These are phyloP conservation scores for Stemphylium beticola DNA, from an alignment of 2,329 filamentous ascomycete genomes.

Conservation along the genomic window DNA sequence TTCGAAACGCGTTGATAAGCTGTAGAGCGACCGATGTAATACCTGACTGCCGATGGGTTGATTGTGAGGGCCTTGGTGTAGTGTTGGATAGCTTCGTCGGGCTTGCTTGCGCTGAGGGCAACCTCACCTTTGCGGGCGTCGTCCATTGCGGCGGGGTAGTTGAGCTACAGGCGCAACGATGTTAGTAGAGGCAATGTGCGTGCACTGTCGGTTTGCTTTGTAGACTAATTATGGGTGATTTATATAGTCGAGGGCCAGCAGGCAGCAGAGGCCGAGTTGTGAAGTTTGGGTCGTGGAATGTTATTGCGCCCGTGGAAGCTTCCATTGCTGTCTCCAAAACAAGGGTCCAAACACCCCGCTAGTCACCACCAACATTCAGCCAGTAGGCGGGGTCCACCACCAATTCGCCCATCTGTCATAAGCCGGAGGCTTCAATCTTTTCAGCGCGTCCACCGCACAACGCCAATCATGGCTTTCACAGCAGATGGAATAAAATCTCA, in stretches of 20 bases:
- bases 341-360: conserved; percentile 8
- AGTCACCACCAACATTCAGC: not conserved
- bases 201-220: not conserved
- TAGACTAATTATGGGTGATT: not conserved
- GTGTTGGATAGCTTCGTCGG: conserved; percentile 67
- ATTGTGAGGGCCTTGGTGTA: conserved; percentile 71
- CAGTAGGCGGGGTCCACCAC: not conserved
- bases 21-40: conserved; percentile 82
- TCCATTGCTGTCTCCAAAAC: conserved; percentile 10
- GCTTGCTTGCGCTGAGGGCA: conserved; percentile 69
- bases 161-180: not conserved
- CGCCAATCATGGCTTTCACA: not conserved
- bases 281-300: not conserved
- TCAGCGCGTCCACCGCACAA: too few species aligned
- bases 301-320: conserved; percentile 11
- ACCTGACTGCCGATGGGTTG: conserved; percentile 71
- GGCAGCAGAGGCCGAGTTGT: not conserved
- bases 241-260: not conserved
- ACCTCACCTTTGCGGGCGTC: conserved; percentile 63
- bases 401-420: too few species aligned
- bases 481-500: not conserved
- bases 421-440: too few species aligned
- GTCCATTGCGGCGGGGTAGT: conserved; percentile 55
- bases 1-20: conserved; percentile 70
- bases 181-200: not conserved